A percentile compares a stretch with the other conserved stretches of the same genome.
These are phyloP conservation scores for Dimargaris verticillata DNA, from an alignment of 192 early-diverging fungal genomes.

Conservation along the genomic window DNA sequence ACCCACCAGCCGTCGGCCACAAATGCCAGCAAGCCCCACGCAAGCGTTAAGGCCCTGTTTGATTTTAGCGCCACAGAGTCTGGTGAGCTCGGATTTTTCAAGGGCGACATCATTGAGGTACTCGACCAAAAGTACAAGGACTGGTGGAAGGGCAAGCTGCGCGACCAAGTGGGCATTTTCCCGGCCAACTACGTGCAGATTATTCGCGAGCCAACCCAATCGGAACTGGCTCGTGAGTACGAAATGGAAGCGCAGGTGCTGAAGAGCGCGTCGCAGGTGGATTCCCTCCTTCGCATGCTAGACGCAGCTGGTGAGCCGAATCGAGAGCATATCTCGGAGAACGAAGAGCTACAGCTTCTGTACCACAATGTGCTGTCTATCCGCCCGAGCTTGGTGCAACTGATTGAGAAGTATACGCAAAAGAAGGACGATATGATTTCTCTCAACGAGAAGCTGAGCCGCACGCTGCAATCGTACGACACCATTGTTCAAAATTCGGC, in stretches of 20 bases:
- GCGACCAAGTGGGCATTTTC: constrained; percentile 82
- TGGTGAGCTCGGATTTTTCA: constrained; percentile 78
- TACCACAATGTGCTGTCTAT: constrained; percentile 69
- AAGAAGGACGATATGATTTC: constrained; percentile 69
- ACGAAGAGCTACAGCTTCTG: constrained; percentile 64
- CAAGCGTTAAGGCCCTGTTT: constrained; percentile 76
- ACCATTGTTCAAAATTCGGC: constrained; percentile 4
- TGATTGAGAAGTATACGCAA: constrained; percentile 65
- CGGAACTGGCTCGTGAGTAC: constrained; percentile 32
- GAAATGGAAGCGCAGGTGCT: constrained; percentile 54
- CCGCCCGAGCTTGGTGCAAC: constrained; percentile 68
- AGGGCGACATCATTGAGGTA: constrained; percentile 79
- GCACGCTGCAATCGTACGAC: constrained; percentile 57
- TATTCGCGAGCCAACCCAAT: constrained; percentile 37
- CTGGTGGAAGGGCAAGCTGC: constrained; percentile 95
- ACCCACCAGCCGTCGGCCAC: constrained; percentile 14
- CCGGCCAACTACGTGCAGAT: constrained; percentile 93
- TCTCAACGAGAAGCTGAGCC: constrained; percentile 55
- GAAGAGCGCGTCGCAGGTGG: constrained; percentile 53
- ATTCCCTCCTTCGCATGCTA: constrained; percentile 58
- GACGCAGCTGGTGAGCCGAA: constrained; percentile 50
- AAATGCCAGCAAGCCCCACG: constrained; percentile 19
- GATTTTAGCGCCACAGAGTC: constrained; percentile 81
- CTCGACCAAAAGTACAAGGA: constrained; percentile 89
- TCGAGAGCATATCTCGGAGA: constrained; percentile 73